Evolutionary conservation across 768 basidiomycete genomes (phyloP).

Genomic region (Xerocomellus dryophilus): DNA sequence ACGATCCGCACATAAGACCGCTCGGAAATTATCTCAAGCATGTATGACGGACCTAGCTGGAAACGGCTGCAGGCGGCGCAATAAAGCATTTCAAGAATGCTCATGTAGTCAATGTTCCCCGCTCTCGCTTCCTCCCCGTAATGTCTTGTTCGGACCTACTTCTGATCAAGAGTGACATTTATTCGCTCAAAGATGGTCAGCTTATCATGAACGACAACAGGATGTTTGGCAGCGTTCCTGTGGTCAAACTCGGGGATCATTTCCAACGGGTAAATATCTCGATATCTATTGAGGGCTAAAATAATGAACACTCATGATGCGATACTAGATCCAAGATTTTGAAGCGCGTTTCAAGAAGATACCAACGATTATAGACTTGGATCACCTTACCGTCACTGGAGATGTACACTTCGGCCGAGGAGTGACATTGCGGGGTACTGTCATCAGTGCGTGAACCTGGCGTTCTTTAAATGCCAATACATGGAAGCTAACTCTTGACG

Average conservation of each 20-base stretch:
- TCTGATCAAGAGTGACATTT: slow-evolving; percentile 90
- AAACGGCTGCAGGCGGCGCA: slow-evolving; percentile 91
- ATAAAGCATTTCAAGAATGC: slow-evolving; percentile 92
- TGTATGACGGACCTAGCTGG: slow-evolving; percentile 46
- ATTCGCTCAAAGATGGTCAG: slow-evolving; percentile 84
- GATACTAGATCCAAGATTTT: slow-evolving; percentile 72
- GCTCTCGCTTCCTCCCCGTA: slow-evolving; percentile 89
- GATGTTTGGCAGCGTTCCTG: slow-evolving; percentile 88
- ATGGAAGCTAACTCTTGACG: neutral
- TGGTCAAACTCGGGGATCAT: slow-evolving; percentile 93
- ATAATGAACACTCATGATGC: neutral
- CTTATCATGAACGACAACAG: slow-evolving; percentile 79
- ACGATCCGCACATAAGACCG: slow-evolving; percentile 4
- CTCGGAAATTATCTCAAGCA: slow-evolving; percentile 5
- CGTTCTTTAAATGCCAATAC: neutral
- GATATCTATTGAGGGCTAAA: neutral
- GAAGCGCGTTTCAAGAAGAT: slow-evolving; percentile 96
- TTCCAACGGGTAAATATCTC: slow-evolving; percentile 80
- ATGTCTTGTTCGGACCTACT: slow-evolving; percentile 87
- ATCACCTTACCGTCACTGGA: slow-evolving; percentile 91
- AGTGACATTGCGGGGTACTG: slow-evolving; percentile 68
- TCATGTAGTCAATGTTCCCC: slow-evolving; percentile 93
- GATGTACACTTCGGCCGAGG: slow-evolving; percentile 89
- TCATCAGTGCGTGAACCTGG: slow-evolving; percentile 31
- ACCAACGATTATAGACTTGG: slow-evolving; percentile 84